phyloP scores from a whole-genome alignment of 116 monocot species.

The Posidonia oceanica region DNA sequence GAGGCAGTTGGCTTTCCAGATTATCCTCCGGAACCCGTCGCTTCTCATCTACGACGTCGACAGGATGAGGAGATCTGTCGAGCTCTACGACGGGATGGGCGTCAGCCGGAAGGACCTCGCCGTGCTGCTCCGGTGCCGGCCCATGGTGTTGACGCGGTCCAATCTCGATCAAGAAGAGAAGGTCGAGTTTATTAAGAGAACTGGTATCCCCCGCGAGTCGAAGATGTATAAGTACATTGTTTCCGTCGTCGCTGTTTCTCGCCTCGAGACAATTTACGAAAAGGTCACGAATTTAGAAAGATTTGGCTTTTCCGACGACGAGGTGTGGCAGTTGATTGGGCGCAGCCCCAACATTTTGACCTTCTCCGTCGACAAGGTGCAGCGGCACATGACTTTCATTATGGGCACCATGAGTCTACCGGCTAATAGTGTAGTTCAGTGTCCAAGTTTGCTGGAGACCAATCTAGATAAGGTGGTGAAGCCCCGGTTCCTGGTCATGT shows the following conservation, averaged over 20 bases:
- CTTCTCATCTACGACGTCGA: constrained; percentile 15
- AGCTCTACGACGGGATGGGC: constrained; percentile 15
- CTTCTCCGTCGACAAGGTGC: constrained; percentile 30
- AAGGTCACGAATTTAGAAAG: constrained; percentile 23
- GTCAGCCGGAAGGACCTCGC: constrained; percentile 9
- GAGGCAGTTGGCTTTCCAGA: not conserved
- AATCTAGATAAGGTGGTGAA: constrained; percentile 23
- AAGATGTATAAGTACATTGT: constrained; percentile 23
- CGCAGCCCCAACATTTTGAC: constrained; percentile 25
- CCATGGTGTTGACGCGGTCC: constrained; percentile 12
- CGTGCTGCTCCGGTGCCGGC: constrained; percentile 16
- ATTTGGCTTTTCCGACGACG: constrained; percentile 16
- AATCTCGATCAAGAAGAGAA: constrained; percentile 5
- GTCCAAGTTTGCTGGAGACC: not conserved
- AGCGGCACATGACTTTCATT: constrained; percentile 33
- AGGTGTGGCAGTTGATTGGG: constrained; percentile 24
- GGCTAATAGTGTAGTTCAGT: not conserved
- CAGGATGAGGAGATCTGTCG: constrained; percentile 7
- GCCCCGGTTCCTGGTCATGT: constrained; percentile 15
- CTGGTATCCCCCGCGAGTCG: constrained; percentile 2
- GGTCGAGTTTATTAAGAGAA: constrained; percentile 11
- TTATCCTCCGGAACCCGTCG: constrained; percentile 24
- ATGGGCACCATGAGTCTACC: constrained; percentile 24
- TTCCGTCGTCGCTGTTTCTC: constrained; percentile 22
- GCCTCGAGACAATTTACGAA: constrained; percentile 16